Evolutionary conservation across 257 asterid species (phyloP).

Genomic region (Scutellaria baicalensis): DNA sequence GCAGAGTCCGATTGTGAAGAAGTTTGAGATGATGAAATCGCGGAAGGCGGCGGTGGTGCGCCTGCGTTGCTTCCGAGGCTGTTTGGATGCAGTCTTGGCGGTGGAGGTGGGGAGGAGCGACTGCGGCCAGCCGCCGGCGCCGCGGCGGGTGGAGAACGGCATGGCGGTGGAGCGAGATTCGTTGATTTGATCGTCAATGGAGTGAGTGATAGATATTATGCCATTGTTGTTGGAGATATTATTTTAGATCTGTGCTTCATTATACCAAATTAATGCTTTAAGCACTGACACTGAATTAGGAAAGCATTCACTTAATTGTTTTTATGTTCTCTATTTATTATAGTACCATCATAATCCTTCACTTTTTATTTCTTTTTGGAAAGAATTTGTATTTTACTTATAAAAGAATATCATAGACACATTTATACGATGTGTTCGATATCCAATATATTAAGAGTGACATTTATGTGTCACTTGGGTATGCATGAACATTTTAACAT

Average conservation of each 20-base stretch:
- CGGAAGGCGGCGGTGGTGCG: slow-evolving; percentile 52
- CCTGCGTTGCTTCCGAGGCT: slow-evolving; percentile 56
- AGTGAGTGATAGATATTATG: not conserved
- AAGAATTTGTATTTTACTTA: no score
- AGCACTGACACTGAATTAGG: not conserved
- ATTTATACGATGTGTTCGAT: no score
- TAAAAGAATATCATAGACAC: no score
- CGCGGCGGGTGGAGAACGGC: slow-evolving; percentile 90
- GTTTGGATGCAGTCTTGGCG: slow-evolving; percentile 41
- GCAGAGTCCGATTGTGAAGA: slow-evolving; percentile 72
- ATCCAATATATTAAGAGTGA: no score
- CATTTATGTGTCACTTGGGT: no score
- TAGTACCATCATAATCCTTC: no score
- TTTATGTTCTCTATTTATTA: no score
- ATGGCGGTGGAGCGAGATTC: slow-evolving; percentile 38
- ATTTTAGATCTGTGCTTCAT: not conserved
- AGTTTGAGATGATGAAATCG: slow-evolving; percentile 65
- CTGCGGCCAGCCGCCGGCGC: slow-evolving; percentile 69
- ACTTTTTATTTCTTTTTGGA: no score
- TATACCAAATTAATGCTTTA: not conserved
- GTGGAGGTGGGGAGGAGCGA: slow-evolving; percentile 59
- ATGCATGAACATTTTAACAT: no score
- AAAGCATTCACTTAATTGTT: not conserved
- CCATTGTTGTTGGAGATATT: not conserved
- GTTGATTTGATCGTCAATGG: slow-evolving; percentile 7